Evolutionary conservation across 345 rosid species (phyloP), one percentile per base, ranked within the genome.

Genomic region (Eutrema yunnanense): DNA sequence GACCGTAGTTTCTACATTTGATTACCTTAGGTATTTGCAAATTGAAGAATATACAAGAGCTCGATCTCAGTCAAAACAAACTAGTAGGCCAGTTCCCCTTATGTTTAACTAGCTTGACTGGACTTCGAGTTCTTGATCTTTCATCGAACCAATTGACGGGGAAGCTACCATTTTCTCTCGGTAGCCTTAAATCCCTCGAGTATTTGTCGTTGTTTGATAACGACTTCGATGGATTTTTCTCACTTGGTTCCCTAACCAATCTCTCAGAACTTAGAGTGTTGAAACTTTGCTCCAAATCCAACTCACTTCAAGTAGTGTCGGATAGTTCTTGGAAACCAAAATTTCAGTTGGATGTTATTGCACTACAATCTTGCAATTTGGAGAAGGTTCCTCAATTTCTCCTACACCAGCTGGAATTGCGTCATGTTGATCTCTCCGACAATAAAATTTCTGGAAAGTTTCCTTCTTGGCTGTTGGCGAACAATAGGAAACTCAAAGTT

Each of bases 301-400:
- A 30, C 33, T 55, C 38, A 10, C 29, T 74, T 1, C 51, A 30
- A 5, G 60, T 73, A 19, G 8, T 11, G 3, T 46, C 10, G 0
- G 72, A 16, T 14, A 5, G n/a, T 49, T 34, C 12, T 0, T 69
- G 71, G 75, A 40, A 34, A n/a, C 75, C 80, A 50, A 41, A 16
- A 3, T 63, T 76, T 48, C 71, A 76, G 13, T 2, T 76, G 27
- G 47, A 4, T 38, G 62, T 30, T 57, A 14, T 76, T 27, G 33
- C 11, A 29, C n/a, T 73, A 47, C 19, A 4, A 0, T 40, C 29
- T 46, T 73, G 77, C 72, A 63, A 63, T 26, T 38, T 72, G 52
- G 22, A 10, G 8, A 13, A 56, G 26, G 60, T 73, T 54, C 78
- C 78, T 46, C 73, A 14, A 8, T 69, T 76, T 55, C 79, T 76